Base-by-base conservation (phyloP, 2,329 filamentous ascomycete genomes). In the Fusarium denticulatum region DNA sequence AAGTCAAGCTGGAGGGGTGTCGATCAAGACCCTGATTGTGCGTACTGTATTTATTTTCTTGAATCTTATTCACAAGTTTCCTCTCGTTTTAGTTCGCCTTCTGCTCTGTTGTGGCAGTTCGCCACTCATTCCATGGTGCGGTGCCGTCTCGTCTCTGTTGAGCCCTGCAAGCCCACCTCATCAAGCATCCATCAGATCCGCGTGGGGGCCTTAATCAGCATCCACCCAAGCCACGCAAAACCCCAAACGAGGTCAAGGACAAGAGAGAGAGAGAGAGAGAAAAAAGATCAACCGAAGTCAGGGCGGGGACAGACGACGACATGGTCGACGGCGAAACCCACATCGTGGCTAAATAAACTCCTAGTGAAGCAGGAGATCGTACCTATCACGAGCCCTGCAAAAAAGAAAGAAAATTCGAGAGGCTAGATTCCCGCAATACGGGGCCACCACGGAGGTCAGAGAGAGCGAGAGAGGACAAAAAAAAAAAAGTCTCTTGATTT, bases 301-400 rank as follows among this genome's bases (percentile, higher is more conserved):
- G 36, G 39, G 53, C 45, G 59, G 59, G 65, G 57, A 28, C 16
- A 34, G 49, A 65, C 43, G 49, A 52, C 40, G 56, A 57, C 47
- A 59, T 69, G 60, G 64, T 58, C 60, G 52, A 60, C 34, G 46
- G 66, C 32, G 45, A 61, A 67, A 64, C 67, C 69, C 64, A 69
- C 69, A 52, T 43, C 20, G 30, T 63, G 37, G 39, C 32, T 40
- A 47, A 71, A 30, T 45, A 55, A 55, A 55, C 30, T 45, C 24
- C 58, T 60, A 58, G 53, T 57, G 58, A 67, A 55, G 57, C 43
- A 59, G 32, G 28, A 55, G 42, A 64, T 64, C 55, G 50, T 70
- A 57, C 71, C 71, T 73, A 73, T 73, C 71, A 73, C 26, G 53
- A 60, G 59, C 62, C 49, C 34, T 37, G 61, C 43, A 73, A 71